Conservation (phyloP, 768 basidiomycete species). For the Serendipita sp. region DNA sequence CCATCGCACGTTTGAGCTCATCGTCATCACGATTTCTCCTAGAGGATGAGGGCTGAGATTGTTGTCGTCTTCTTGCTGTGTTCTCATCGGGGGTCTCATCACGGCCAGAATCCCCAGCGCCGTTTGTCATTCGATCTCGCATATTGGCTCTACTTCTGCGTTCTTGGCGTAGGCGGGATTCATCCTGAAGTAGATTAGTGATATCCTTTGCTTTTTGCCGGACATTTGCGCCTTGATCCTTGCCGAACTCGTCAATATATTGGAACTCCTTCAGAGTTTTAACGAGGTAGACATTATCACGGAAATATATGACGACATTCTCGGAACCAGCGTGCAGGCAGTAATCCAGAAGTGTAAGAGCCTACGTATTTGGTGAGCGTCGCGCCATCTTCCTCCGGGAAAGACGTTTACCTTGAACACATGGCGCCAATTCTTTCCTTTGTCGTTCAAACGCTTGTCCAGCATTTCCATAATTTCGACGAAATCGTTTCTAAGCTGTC, state of each 20-base stretch:
- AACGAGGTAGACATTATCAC: conserved; percentile 92
- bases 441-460: conserved; percentile 94
- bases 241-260: conserved; percentile 83
- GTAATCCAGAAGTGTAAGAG: conserved; percentile 88
- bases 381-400: background rate
- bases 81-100: conserved; percentile 25
- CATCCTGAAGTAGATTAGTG: conserved; percentile 80
- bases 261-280: conserved; percentile 99
- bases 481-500: conserved; percentile 60
- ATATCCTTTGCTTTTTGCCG: conserved; percentile 97
- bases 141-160: conserved; percentile 70
- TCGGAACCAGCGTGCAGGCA: conserved; percentile 91
- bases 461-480: conserved; percentile 99
- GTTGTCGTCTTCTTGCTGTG: conserved; percentile 31
- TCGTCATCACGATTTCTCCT: conserved; percentile 32
- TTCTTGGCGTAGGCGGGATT: conserved; percentile 69
- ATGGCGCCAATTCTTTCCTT: conserved; percentile 99
- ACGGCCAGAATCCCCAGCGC: conserved; percentile 23
- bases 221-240: conserved; percentile 97
- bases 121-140: conserved; percentile 85
- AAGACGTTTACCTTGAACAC: conserved; percentile 70
- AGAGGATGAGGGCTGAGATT: conserved; percentile 18
- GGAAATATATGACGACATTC: conserved; percentile 97
- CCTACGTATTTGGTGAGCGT: conserved; percentile 25
- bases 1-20: conserved; percentile 71